These are phyloP conservation scores for Paxillus rubicundulus DNA, from an alignment of 768 basidiomycete species.

Conservation along the genomic window DNA sequence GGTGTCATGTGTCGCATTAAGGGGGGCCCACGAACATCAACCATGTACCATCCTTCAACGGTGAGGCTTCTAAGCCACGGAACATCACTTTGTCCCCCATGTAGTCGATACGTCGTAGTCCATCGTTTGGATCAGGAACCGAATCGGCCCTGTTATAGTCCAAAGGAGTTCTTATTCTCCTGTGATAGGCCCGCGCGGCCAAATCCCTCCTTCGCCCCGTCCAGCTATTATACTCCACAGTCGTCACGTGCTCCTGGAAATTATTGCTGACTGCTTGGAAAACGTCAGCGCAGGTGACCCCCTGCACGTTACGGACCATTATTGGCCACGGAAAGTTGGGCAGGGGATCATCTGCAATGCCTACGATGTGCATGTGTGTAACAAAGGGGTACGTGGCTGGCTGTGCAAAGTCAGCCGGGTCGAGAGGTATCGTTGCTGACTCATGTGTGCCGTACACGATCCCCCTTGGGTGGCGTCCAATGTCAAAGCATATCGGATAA, in stretches of 20 bases:
- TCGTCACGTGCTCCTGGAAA: slow-evolving; percentile 34
- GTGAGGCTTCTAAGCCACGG: slow-evolving; percentile 51
- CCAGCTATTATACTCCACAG: slow-evolving; percentile 26
- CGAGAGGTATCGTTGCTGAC: slow-evolving; percentile 31
- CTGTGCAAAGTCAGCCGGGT: slow-evolving; percentile 43
- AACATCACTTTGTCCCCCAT: slow-evolving; percentile 49
- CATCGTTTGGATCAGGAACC: slow-evolving; percentile 18
- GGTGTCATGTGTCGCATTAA: no score
- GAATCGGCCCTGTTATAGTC: slow-evolving; percentile 28
- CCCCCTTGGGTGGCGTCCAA: slow-evolving; percentile 30
- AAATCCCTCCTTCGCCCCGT: slow-evolving; percentile 29
- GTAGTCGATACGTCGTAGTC: slow-evolving; percentile 43
- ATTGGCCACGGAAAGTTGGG: slow-evolving; percentile 55
- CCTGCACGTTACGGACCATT: slow-evolving; percentile 43
- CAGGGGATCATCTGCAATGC: slow-evolving; percentile 50
- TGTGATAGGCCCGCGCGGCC: slow-evolving; percentile 30
- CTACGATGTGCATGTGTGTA: slow-evolving; percentile 53
- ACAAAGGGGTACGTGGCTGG: slow-evolving; percentile 65
- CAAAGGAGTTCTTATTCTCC: slow-evolving; percentile 19
- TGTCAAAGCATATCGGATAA: slow-evolving; percentile 48
- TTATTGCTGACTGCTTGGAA: slow-evolving; percentile 44
- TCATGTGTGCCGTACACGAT: slow-evolving; percentile 29
- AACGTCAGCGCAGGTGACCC: slow-evolving; percentile 52
- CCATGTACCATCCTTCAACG: slow-evolving; percentile 41
- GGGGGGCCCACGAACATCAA: slow-evolving; percentile 29